Evolutionary conservation across 306 rosid genomes (phyloP).

Genomic region (Pterocarpus santalinus): DNA sequence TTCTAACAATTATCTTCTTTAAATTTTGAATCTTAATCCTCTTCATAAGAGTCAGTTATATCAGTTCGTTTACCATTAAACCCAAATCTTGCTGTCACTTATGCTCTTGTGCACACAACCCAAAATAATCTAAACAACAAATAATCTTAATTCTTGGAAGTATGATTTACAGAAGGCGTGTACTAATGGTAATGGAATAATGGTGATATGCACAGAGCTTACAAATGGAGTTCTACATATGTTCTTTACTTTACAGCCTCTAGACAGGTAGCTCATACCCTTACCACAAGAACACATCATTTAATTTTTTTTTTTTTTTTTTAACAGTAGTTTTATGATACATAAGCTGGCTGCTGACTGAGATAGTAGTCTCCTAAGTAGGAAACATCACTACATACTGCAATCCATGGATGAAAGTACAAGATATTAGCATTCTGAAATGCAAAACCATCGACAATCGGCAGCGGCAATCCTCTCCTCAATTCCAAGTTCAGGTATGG

Average conservation of each 20-base stretch:
- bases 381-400: conserved; percentile 62
- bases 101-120: background rate
- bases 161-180: background rate
- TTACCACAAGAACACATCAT: conserved; percentile 7
- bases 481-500: conserved; percentile 67
- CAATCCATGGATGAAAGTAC: conserved; percentile 61
- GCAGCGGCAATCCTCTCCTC: conserved; percentile 69
- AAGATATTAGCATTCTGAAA: conserved; percentile 64
- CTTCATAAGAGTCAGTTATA: no score
- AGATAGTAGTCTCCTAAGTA: conserved; percentile 42
- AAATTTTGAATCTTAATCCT: no score
- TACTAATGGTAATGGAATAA: background rate
- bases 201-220: conserved; percentile 7
- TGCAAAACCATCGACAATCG: conserved; percentile 59
- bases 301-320: background rate
- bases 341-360: conserved; percentile 27
- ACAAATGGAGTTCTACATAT: background rate
- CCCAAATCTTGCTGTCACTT: no score
- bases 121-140: background rate
- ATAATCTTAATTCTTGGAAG: background rate
- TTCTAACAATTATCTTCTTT: no score
- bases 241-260: conserved; percentile 13
- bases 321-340: conserved; percentile 24
- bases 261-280: background rate
- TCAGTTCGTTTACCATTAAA: no score